phyloP scores from a whole-genome alignment of 169 alveolate species.

The Blepharisma undulans region DNA sequence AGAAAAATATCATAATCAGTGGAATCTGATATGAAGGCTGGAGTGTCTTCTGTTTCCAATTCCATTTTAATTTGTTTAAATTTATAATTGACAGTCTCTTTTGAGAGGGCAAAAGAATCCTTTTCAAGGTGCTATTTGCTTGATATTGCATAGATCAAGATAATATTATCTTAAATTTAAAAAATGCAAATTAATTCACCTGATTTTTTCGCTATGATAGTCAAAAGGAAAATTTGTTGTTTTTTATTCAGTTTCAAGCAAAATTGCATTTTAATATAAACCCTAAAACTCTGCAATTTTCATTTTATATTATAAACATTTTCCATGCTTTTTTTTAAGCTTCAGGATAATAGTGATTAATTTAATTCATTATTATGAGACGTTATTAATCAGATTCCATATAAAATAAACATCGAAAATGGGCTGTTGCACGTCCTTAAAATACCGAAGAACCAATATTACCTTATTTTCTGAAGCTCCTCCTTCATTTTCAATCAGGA shows the following conservation, averaged over 20 bases:
- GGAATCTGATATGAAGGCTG: background rate
- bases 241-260: background rate
- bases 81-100: background rate
- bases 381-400: background rate
- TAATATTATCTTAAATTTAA: no score
- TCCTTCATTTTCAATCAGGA: background rate
- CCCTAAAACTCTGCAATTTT: background rate
- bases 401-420: background rate
- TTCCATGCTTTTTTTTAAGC: background rate
- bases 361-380: background rate
- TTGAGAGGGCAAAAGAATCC: background rate
- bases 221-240: no score
- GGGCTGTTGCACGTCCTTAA: background rate
- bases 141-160: no score
- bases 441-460: background rate
- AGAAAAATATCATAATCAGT: background rate
- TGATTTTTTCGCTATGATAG: no score
- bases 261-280: no score
- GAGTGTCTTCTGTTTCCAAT: background rate
- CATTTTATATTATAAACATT: background rate
- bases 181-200: no score
- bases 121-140: no score
- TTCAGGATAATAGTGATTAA: background rate
- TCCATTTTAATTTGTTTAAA: background rate
- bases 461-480: background rate